A percentile compares a stretch with the other conserved stretches of the same genome.
These are phyloP conservation scores for Xerocomus potaroensis DNA, from an alignment of 768 basidiomycete species.

Conservation along the genomic window DNA sequence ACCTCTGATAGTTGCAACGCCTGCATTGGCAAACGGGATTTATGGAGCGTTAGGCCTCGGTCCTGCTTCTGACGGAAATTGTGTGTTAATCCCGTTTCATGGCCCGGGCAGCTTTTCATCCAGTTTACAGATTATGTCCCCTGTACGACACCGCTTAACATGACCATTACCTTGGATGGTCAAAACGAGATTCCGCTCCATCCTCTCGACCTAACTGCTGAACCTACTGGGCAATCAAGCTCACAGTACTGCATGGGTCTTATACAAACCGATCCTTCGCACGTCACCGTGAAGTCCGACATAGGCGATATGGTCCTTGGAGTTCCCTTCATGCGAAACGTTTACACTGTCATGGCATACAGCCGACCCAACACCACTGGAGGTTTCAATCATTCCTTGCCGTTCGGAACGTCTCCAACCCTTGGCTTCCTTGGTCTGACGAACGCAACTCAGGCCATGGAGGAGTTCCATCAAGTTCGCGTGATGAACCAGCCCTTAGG, in stretches of 20 bases:
- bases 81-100: slow-evolving; percentile 37
- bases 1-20: slow-evolving; percentile 60
- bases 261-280: slow-evolving; percentile 53
- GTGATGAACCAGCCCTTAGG: slow-evolving; percentile 59
- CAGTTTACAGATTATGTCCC: slow-evolving; percentile 71
- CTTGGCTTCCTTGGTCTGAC: slow-evolving; percentile 66
- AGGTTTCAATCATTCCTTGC: slow-evolving; percentile 34
- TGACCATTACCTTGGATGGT: slow-evolving; percentile 61
- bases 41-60: slow-evolving; percentile 69
- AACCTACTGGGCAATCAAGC: slow-evolving; percentile 40
- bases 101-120: too few species aligned
- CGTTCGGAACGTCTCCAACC: slow-evolving; percentile 31
- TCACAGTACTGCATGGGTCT: slow-evolving; percentile 56
- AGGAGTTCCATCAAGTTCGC: slow-evolving; percentile 67
- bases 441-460: slow-evolving; percentile 53
- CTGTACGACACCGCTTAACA: slow-evolving; percentile 65
- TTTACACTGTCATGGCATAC: slow-evolving; percentile 76
- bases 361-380: slow-evolving; percentile 44
- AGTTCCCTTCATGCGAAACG: slow-evolving; percentile 71
- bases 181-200: slow-evolving; percentile 59
- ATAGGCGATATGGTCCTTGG: slow-evolving; percentile 74
- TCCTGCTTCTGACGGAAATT: slow-evolving; percentile 57
- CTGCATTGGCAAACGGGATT: slow-evolving; percentile 65
- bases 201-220: slow-evolving; percentile 66
- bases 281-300: slow-evolving; percentile 34